phyloP scores from a whole-genome alignment of 2,329 filamentous ascomycete genomes.

The Calonectria multiphialidica region DNA sequence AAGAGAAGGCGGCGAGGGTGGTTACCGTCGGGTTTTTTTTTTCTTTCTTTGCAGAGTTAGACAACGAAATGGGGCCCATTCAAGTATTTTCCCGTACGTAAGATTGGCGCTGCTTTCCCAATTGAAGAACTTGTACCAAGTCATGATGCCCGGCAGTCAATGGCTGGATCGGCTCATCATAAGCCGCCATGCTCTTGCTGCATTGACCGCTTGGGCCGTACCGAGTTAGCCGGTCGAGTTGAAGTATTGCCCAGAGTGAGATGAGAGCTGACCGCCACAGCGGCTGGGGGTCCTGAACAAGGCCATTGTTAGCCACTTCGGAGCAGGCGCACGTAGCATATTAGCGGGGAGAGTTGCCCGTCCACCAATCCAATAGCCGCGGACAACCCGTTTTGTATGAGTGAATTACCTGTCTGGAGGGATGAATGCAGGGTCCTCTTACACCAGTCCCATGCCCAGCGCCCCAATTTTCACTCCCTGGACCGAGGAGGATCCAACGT shows the following conservation, averaged over 20 bases:
- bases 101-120: neutral
- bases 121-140: slow-evolving; percentile 2
- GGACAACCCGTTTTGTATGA: slow-evolving; percentile 39
- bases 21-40: slow-evolving; percentile 11
- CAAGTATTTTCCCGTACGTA: slow-evolving; percentile 10
- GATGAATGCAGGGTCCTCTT: slow-evolving; percentile 42
- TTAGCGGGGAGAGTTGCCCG: slow-evolving; percentile 23
- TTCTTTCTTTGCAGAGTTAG: neutral
- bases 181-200: slow-evolving; percentile 1
- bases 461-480: slow-evolving; percentile 23
- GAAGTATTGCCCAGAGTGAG: slow-evolving; percentile 4
- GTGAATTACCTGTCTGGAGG: slow-evolving; percentile 42
- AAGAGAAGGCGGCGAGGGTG: slow-evolving; percentile 6
- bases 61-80: neutral
- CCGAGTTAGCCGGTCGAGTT: slow-evolving; percentile 35
- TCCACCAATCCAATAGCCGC: slow-evolving; percentile 5
- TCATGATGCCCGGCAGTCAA: slow-evolving; percentile 1
- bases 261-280: slow-evolving; percentile 28
- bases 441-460: slow-evolving; percentile 31
- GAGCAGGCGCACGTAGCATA: slow-evolving; percentile 14
- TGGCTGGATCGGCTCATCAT: slow-evolving; percentile 10
- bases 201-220: slow-evolving; percentile 19
- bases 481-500: slow-evolving; percentile 32
- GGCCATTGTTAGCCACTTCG: slow-evolving; percentile 15
- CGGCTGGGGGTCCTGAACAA: slow-evolving; percentile 21